phyloP scores from a whole-genome alignment of 2,329 filamentous ascomycete genomes.

The Neoscytalidium dimidiatum region DNA sequence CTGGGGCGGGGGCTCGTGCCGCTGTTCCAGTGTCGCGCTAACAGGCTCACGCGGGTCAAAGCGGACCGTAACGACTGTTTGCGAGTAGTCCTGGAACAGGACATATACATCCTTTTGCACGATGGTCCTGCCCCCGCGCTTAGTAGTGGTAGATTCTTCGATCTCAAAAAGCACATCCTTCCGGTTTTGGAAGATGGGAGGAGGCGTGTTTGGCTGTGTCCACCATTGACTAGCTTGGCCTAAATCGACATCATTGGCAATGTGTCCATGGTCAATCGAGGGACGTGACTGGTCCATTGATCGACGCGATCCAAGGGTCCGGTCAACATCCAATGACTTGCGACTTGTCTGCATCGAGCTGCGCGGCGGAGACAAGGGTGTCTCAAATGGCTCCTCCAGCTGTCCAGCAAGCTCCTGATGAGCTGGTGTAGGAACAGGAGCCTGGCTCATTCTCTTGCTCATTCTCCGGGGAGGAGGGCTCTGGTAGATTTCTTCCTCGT shows the following conservation, averaged over 20 bases:
- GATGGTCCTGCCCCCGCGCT: conserved; percentile 68
- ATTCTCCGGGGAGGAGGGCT: conserved; percentile 32
- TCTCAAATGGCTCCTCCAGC: conserved; percentile 24
- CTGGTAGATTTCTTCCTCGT: conserved; percentile 41
- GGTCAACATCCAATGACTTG: conserved; percentile 66
- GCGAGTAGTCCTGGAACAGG: conserved; percentile 95
- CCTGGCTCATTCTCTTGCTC: conserved; percentile 24
- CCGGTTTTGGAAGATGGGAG: conserved; percentile 78
- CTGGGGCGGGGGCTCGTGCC: conserved; percentile 80
- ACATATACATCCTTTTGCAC: conserved; percentile 81
- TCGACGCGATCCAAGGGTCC: conserved; percentile 53
- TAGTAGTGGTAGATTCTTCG: conserved; percentile 72
- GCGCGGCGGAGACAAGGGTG: conserved; percentile 35
- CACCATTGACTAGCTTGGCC: conserved; percentile 79
- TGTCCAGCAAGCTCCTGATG: conserved; percentile 37
- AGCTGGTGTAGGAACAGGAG: conserved; percentile 36
- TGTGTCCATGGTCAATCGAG: conserved; percentile 76
- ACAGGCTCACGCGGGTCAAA: conserved; percentile 75
- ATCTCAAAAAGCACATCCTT: conserved; percentile 82
- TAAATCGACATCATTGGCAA: conserved; percentile 85
- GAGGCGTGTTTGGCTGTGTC: conserved; percentile 76
- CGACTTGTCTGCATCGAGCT: conserved; percentile 40
- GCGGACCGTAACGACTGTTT: conserved; percentile 80
- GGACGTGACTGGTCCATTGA: conserved; percentile 78
- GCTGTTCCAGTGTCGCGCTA: conserved; percentile 77